Base-by-base conservation (phyloP, 2,329 filamentous ascomycete species). In the Fusarium torreyae region DNA sequence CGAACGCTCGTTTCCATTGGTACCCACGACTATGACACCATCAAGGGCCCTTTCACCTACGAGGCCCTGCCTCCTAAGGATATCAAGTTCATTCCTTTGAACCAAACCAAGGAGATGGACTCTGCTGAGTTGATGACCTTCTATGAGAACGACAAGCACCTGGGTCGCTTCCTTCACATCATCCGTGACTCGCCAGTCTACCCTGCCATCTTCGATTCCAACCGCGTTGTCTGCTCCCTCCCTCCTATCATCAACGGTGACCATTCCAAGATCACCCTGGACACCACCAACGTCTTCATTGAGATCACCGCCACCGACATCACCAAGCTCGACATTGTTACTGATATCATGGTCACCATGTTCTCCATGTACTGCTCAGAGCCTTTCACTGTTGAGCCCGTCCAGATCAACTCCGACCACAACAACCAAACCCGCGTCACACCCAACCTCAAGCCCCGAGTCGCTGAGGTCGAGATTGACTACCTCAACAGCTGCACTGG, bases 191-290 rank as follows among this genome's bases (percentile, higher is more conserved):
- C 93, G 49, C 93, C 94, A 7, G 92, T 97, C 43, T 99, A 99
- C 80, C 96, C 96, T 22, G 94, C 97, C 76, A 97, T 99, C 77
- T 95, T 94, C 80, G 96, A 99, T 79, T 88, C 93, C 53, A 92
- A 97, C 77, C 87, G 90, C 43, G 89, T 88, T 44, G 94, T 99
- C 36, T 95, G 96, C 82, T 98, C 95, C 9, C 86, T 99, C 75
- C 96, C 96, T 2, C 96, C 96, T 18, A 98, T 99, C 75, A 99
- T 99, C 86, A 99, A 99, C 83, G 90, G 94, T 75, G 89, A 99
- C 77, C 94, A 96, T 82, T 98, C 94, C 76, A 99, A 99, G 83
- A 99, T 99, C 78, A 94, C 91, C 9, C 83, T 97, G 44, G 84
- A 97, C 78, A 98, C 94, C 61, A 95, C 88, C 77, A 98, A 99